Evolutionary conservation across 2,329 filamentous ascomycete genomes (phyloP).

Genomic region (Pyrenophora seminiperda): DNA sequence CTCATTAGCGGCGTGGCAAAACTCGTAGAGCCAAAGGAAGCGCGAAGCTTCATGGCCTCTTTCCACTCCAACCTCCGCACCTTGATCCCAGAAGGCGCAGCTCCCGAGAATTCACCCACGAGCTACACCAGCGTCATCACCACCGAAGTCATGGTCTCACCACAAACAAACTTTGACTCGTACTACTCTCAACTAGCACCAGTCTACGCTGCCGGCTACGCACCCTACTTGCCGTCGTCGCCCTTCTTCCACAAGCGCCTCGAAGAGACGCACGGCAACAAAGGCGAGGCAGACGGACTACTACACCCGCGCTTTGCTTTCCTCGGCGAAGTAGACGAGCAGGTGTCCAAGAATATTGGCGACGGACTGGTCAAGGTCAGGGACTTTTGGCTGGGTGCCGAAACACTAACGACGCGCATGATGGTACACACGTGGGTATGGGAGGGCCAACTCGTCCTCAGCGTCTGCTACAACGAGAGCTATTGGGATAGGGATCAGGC

Average conservation of each 20-base stretch:
- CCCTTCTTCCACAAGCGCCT: constrained; percentile 29
- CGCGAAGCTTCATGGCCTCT: constrained; percentile 30
- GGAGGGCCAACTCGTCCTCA: constrained; percentile 26
- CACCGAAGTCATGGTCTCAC: constrained; percentile 28
- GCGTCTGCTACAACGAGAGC: constrained; percentile 30
- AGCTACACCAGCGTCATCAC: constrained; percentile 28
- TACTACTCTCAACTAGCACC: constrained; percentile 28
- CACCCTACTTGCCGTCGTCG: constrained; percentile 24
- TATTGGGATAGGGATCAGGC: constrained; percentile 27
- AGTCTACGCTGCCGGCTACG: constrained; percentile 26
- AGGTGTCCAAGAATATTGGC: constrained; percentile 20
- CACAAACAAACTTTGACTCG: constrained; percentile 18
- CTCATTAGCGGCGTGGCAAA: constrained; percentile 23
- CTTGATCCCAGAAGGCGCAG: constrained; percentile 24
- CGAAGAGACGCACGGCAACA: constrained; percentile 9
- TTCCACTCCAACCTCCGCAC: constrained; percentile 32
- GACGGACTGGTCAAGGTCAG: constrained; percentile 23
- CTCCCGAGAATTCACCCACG: constrained; percentile 24
- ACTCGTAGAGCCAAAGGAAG: constrained; percentile 19
- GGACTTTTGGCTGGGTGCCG: constrained; percentile 32
- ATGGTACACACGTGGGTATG: constrained; percentile 35
- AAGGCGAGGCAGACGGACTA: constrained; percentile 18
- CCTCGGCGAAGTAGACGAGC: constrained; percentile 26
- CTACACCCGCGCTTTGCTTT: constrained; percentile 26
- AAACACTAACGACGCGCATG: constrained; percentile 30